Evolutionary conservation across 495 filamentous ascomycete species (phyloP), one percentile per base, ranked within the genome.

Genomic region (Neurospora sublineolata): DNA sequence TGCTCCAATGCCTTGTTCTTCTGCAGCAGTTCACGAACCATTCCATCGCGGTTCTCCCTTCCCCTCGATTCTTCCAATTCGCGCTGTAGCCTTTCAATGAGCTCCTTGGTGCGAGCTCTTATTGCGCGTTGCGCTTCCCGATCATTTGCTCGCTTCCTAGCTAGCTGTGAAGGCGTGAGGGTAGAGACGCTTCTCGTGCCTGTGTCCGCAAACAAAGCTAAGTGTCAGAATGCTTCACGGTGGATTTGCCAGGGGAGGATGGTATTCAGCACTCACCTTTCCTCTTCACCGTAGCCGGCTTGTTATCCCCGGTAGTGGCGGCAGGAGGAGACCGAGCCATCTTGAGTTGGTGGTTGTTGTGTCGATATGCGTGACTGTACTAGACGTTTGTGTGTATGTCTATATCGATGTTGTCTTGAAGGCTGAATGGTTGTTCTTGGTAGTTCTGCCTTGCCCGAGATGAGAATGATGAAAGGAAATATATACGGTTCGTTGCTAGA

Each of bases 51-150:
- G 42, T 71, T 75, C 40, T 79, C 75, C 37, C 76, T 75, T 64
- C 73, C 78, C 36, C 78, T 77, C 41, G 82, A 86, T 41, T 92
- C 90, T 20, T 85, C 86, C 46, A 95, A 87, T 68, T 89, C 87
- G 68, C 84, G 84, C 80, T 96, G 91, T 27, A 97, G 83, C 27
- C 81, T 83, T 69, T 94, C 92, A 73, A 96, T 95, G 76, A 93
- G 90, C 70, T 88, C 84, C 75, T 93, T 94, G 12, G 91, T 96
- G 71, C 93, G 86, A 75, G 92, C 90, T 18, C 93, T 86, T 72
- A 96, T 97, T 20, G 92, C 92, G 68, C 92, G 87, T 79, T 97
- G 93, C 20, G 93, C 93, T 80, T 94, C 92, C 46, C 93, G 87
- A 78, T 97, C 93, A 80, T 96, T 96, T 76, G 92, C 92, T 70